phyloP scores from a whole-genome alignment of 208 protist genomes.

The Acanthamoeba lugdunensis region DNA sequence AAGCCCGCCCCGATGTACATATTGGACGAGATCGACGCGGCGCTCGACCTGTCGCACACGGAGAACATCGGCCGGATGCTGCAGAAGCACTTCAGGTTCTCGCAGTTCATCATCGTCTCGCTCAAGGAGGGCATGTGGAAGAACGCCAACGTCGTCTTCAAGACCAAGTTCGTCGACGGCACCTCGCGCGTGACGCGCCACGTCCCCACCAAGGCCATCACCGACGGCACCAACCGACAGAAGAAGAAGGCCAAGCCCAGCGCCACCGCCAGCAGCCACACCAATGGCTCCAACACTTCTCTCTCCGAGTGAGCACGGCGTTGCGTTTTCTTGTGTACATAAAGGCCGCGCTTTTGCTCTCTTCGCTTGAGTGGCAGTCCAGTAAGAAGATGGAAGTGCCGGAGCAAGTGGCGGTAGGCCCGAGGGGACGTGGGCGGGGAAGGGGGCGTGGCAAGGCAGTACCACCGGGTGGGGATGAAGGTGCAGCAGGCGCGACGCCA shows the following conservation, averaged over 20 bases:
- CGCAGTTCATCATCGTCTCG: constrained; percentile 99
- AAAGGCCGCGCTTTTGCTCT: not conserved
- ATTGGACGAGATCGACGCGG: constrained; percentile 99
- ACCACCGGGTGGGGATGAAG: too few relatives aligned
- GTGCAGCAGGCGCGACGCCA: not conserved
- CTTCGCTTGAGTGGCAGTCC: too few relatives aligned
- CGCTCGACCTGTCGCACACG: constrained; percentile 98
- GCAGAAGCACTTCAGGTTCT: constrained; percentile 94
- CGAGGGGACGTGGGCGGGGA: not conserved
- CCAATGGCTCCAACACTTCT: not conserved
- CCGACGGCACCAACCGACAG: constrained; percentile 25
- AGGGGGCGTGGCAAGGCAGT: not conserved
- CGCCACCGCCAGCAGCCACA: not conserved
- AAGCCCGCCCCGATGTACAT: constrained; percentile 99
- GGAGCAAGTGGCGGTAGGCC: not conserved
- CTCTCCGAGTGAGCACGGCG: not conserved
- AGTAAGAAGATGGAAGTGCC: not conserved
- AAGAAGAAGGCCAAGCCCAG: not conserved
- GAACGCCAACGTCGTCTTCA: constrained; percentile 99
- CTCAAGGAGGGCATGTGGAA: constrained; percentile 99
- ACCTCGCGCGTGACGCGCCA: constrained; percentile 78
- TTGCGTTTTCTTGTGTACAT: not conserved
- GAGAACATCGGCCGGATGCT: constrained; percentile 97
- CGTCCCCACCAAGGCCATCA: constrained; percentile 59
- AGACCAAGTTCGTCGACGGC: constrained; percentile 94